Evolutionary conservation across 345 rosid species (phyloP), one percentile per base, ranked within the genome.

Genomic region (Excoecaria agallocha): DNA sequence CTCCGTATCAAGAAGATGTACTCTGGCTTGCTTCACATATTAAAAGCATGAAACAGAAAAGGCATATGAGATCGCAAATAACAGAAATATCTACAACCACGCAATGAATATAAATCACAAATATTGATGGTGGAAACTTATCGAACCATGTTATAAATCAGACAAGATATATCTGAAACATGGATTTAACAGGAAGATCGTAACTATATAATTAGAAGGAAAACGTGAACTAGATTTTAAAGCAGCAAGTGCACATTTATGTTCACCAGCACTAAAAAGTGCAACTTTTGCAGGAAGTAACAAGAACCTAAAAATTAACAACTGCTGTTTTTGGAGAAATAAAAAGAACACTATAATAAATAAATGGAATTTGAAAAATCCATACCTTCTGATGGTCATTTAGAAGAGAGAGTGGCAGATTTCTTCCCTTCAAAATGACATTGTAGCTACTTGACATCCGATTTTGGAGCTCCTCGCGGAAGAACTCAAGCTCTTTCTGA

Each of bases 381-480:
- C 46, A 43, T 80, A 92, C 98, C 90, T 92, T 90, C 77, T 82
- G 84, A 72, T 83, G 90, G 81, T 91, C 97, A 73, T 83, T 89
- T 68, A 93, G 85, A 6, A 93, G 97, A 20, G 99, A 93, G 62
- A 92, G 60, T 0, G 98, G 98, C 72, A 92, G 76, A 78, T 87
- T 90, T 84, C 85, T 89, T 81, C 84, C 91, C 85, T 88, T 93
- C 83, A 93, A 68, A 57, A 95, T 83, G 35, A 95, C 97, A 84
- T 93, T 95, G 20, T 85, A 90, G 75, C 62, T 84, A 68, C 85
- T 91, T 2, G 97, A 87, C 93, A 84, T 89, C 61, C 85, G 88
- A 61, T 56, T 78, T 41, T 82, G 84, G 17, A 93, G 81, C 90
- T 91, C 96, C 49, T 95, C 96, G 4, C 97, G 86, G 59, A 91